Percentiles rank a stretch among this genome's conserved stretches.
phyloP scores from a whole-genome alignment of 2,329 filamentous ascomycete species.

The Daldinia sp. region DNA sequence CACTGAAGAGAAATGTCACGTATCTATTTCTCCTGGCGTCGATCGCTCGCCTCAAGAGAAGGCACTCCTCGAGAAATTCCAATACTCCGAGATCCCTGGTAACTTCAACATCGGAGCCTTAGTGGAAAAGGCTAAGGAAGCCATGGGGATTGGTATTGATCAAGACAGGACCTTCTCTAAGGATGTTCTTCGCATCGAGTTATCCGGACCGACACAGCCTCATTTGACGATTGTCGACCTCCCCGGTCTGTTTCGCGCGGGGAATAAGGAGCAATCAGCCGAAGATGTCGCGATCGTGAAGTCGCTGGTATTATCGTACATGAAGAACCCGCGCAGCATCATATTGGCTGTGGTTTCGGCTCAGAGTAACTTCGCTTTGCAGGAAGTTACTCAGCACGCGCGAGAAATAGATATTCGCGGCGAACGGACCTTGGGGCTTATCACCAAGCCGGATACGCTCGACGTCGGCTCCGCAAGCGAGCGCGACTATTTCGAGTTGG shows the following conservation, averaged over 20 bases:
- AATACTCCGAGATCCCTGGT: conserved; percentile 35
- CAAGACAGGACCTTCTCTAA: conserved; percentile 55
- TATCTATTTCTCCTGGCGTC: conserved; percentile 52
- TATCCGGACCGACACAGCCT: conserved; percentile 59
- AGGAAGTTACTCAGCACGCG: conserved; percentile 64
- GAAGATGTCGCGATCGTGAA: conserved; percentile 58
- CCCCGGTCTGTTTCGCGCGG: conserved; percentile 65
- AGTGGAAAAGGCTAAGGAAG: conserved; percentile 54
- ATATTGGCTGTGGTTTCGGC: conserved; percentile 69
- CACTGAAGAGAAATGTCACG: conserved; percentile 48
- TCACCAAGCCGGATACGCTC: conserved; percentile 61
- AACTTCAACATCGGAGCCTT: conserved; percentile 49
- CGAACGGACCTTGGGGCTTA: conserved; percentile 60
- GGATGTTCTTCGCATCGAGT: conserved; percentile 61
- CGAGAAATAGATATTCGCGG: conserved; percentile 52
- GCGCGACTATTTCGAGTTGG: conserved; percentile 55
- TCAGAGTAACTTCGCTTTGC: conserved; percentile 67
- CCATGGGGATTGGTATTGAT: conserved; percentile 33
- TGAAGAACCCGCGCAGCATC: conserved; percentile 66
- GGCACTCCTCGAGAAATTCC: conserved; percentile 35
- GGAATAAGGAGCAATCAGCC: conserved; percentile 58
- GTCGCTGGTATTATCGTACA: conserved; percentile 64
- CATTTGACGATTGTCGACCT: conserved; percentile 71
- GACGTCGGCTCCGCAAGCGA: conserved; percentile 55
- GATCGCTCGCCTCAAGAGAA: conserved; percentile 48